These are phyloP conservation scores for Beauveria asiatica DNA, from an alignment of 2,329 filamentous ascomycete species.

Conservation along the genomic window DNA sequence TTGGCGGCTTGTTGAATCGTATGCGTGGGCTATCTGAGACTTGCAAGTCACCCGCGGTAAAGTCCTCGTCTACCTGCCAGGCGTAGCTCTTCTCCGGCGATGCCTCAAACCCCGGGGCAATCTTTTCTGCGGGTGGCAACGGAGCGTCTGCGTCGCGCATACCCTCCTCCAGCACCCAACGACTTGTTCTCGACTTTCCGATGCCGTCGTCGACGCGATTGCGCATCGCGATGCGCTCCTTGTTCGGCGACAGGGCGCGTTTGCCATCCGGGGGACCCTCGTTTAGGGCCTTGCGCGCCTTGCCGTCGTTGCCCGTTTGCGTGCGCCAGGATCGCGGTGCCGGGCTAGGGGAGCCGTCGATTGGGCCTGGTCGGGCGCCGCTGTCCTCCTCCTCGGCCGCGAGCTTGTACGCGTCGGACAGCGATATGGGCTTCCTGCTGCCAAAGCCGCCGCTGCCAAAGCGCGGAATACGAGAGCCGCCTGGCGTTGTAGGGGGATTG, in stretches of 20 bases:
- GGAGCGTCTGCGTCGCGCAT: conserved; percentile 21
- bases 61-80: conserved; percentile 50
- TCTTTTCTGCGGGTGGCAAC: conserved; percentile 25
- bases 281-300: conserved; percentile 21
- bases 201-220: conserved; percentile 8
- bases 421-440: conserved; percentile 25
- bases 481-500: conserved; percentile 13
- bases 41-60: conserved; percentile 48
- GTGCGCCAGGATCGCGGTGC: conserved; percentile 38
- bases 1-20: conserved; percentile 27
- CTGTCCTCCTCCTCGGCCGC: conserved; percentile 23
- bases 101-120: not conserved
- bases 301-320: conserved; percentile 21
- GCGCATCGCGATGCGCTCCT: conserved; percentile 7
- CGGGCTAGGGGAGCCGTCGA: conserved; percentile 43
- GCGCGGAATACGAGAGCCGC: conserved; percentile 27
- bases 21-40: conserved; percentile 49
- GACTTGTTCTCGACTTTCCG: conserved; percentile 13
- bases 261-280: conserved; percentile 11
- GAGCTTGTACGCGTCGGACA: conserved; percentile 33
- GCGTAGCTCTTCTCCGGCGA: conserved; percentile 45
- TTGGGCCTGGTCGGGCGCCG: conserved; percentile 14
- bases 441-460: conserved; percentile 12
- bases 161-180: conserved; percentile 12
- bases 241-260: not conserved